phyloP scores from a whole-genome alignment of 2,329 filamentous ascomycete species.

The Aspergillus flavus region DNA sequence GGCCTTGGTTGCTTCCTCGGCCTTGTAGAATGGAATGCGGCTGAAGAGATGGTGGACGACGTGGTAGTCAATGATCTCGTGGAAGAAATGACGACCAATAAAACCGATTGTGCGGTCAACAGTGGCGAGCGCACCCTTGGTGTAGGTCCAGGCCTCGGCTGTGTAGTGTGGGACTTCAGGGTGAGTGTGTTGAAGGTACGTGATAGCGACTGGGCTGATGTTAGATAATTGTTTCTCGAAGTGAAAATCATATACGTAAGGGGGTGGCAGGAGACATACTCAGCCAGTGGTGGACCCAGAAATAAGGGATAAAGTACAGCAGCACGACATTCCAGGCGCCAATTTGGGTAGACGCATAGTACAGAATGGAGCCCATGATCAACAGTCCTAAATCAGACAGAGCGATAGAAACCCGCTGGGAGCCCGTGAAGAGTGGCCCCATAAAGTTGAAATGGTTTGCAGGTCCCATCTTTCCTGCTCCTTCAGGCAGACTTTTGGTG shows the following conservation, averaged over 20 bases:
- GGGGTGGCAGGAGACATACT: slow-evolving; percentile 44
- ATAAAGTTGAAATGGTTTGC: slow-evolving; percentile 63
- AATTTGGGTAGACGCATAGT: slow-evolving; percentile 55
- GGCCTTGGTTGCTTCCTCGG: slow-evolving; percentile 60
- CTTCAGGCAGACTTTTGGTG: slow-evolving; percentile 46
- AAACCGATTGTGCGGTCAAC: slow-evolving; percentile 68
- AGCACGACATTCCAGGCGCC: slow-evolving; percentile 60
- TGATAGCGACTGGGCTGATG: slow-evolving; percentile 63
- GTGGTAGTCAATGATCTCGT: slow-evolving; percentile 66
- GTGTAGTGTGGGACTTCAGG: slow-evolving; percentile 60
- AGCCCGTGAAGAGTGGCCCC: slow-evolving; percentile 62
- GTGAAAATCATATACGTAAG: not conserved
- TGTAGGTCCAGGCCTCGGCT: slow-evolving; percentile 62
- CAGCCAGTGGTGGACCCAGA: slow-evolving; percentile 73
- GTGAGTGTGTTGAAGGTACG: slow-evolving; percentile 74
- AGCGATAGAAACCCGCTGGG: slow-evolving; percentile 59
- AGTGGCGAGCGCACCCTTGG: slow-evolving; percentile 64
- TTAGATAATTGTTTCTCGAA: not conserved
- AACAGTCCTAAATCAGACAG: slow-evolving; percentile 63
- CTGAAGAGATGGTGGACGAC: slow-evolving; percentile 66
- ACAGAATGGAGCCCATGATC: slow-evolving; percentile 55
- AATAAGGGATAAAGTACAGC: slow-evolving; percentile 65
- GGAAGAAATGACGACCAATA: slow-evolving; percentile 66
- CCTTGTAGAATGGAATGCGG: slow-evolving; percentile 64
- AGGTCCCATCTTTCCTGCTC: slow-evolving; percentile 23